Evolutionary conservation across 139 green algal species (phyloP).

Genomic region (Micractinium sp.): DNA sequence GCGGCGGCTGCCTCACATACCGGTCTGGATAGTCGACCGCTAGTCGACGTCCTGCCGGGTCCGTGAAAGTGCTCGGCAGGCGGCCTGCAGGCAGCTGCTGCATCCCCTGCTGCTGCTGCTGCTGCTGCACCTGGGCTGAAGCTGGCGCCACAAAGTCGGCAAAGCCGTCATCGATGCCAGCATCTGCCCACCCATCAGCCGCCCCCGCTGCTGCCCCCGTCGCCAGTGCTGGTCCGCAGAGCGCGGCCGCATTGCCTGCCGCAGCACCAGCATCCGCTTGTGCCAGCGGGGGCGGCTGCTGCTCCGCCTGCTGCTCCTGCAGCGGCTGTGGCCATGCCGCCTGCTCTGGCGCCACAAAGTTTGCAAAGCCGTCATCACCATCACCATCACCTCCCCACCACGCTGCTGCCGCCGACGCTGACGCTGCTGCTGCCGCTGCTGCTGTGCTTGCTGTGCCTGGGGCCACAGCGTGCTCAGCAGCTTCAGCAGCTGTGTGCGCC

Average conservation of each 20-base stretch:
- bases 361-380: too few relatives aligned
- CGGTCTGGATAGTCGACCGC: slow-evolving; percentile 7
- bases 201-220: neutral
- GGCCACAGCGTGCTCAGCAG: neutral
- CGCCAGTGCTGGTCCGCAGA: neutral
- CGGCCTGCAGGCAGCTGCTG: neutral
- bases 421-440: neutral
- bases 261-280: too few relatives aligned
- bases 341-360: too few relatives aligned
- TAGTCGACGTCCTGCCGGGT: neutral
- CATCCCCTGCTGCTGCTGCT: neutral
- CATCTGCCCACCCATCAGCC: neutral
- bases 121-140: neutral
- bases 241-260: neutral
- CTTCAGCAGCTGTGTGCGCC: neutral
- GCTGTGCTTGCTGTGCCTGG: neutral
- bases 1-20: neutral
- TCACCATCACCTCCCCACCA: too few relatives aligned
- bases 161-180: neutral
- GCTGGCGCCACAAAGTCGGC: neutral
- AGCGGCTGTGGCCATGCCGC: too few relatives aligned
- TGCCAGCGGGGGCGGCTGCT: neutral
- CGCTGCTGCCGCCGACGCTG: too few relatives aligned
- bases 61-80: neutral
- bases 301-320: neutral